Conservation (phyloP, 306 rosid species). For the Cercis canadensis region DNA sequence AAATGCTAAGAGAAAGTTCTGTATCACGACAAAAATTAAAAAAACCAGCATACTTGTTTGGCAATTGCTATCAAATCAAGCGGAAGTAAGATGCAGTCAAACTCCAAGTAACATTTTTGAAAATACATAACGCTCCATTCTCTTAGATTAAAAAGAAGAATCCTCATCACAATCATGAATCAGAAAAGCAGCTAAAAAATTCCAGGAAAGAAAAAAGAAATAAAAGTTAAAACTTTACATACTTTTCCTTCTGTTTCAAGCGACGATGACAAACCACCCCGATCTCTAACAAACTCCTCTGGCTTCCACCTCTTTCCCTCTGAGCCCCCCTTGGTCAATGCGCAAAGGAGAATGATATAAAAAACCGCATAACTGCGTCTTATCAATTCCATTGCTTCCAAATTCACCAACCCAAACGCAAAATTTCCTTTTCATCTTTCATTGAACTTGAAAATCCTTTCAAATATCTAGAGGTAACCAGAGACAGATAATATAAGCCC, state of each 20-base stretch:
- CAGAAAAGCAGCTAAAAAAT: slow-evolving; percentile 5
- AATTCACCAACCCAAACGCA: slow-evolving; percentile 45
- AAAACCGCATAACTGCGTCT: slow-evolving; percentile 55
- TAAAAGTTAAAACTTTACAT: slow-evolving; percentile 2
- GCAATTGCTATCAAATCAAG: slow-evolving; percentile 12
- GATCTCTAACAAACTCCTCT: slow-evolving; percentile 40
- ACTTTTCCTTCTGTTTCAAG: slow-evolving; percentile 53
- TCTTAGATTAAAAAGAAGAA: background rate
- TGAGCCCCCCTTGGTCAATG: slow-evolving; percentile 66
- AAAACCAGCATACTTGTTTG: background rate
- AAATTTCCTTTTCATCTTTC: slow-evolving; percentile 66
- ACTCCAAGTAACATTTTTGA: background rate
- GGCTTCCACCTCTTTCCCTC: slow-evolving; percentile 58
- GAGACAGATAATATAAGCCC: background rate
- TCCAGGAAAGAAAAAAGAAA: background rate
- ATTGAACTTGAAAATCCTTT: slow-evolving; percentile 45
- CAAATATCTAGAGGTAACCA: slow-evolving; percentile 29
- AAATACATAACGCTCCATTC: slow-evolving; percentile 10
- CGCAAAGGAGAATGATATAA: slow-evolving; percentile 71
- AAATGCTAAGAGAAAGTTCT: background rate
- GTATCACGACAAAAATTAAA: background rate
- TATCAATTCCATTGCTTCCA: slow-evolving; percentile 62
- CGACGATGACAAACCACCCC: slow-evolving; percentile 10
- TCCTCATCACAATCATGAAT: slow-evolving; percentile 4
- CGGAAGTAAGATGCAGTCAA: background rate